Percentiles rank a stretch among this genome's conserved stretches.
phyloP scores from a whole-genome alignment of 1,284 basidiomycete genomes.

The Rhodotorula sp. region DNA sequence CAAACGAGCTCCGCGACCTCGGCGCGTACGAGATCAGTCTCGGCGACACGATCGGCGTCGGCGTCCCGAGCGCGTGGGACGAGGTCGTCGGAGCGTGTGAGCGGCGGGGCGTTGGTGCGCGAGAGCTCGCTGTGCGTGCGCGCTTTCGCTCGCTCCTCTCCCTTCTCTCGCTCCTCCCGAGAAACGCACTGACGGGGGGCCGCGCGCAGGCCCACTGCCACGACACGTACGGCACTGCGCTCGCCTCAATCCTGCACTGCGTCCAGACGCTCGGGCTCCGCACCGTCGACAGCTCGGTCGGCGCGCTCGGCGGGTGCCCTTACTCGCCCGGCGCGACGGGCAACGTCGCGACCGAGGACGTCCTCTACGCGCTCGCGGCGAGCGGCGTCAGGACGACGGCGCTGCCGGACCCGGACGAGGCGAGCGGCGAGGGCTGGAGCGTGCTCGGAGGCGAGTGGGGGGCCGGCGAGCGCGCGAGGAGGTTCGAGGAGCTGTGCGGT shows the following conservation, averaged over 20 bases:
- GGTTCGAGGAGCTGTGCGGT: slow-evolving; percentile 65
- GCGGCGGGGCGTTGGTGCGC: slow-evolving; percentile 61
- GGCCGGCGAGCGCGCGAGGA: neutral
- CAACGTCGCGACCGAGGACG: slow-evolving; percentile 80
- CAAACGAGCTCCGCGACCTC: slow-evolving; percentile 75
- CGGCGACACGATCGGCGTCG: slow-evolving; percentile 89
- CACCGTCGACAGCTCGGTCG: slow-evolving; percentile 64
- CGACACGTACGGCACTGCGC: slow-evolving; percentile 83
- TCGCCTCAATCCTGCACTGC: slow-evolving; percentile 55
- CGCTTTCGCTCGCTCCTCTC: neutral
- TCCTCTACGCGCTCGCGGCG: slow-evolving; percentile 72
- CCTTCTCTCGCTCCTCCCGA: neutral
- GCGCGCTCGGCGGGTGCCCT: slow-evolving; percentile 89
- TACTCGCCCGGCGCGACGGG: slow-evolving; percentile 93
- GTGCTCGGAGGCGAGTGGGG: slow-evolving; percentile 35
- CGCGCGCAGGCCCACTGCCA: slow-evolving; percentile 67
- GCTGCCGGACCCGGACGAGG: slow-evolving; percentile 51
- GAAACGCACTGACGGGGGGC: slow-evolving; percentile 49
- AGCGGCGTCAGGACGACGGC: slow-evolving; percentile 66
- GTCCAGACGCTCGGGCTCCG: slow-evolving; percentile 55
- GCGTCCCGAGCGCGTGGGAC: slow-evolving; percentile 69
- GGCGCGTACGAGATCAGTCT: slow-evolving; percentile 92
- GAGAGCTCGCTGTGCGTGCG: slow-evolving; percentile 67
- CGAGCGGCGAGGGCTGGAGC: slow-evolving; percentile 32
- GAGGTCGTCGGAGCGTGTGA: slow-evolving; percentile 71